A percentile compares a stretch with the other conserved stretches of the same genome.
Conservation (phyloP, 2,329 filamentous ascomycete genomes). For the Sphaerulina musiva region DNA sequence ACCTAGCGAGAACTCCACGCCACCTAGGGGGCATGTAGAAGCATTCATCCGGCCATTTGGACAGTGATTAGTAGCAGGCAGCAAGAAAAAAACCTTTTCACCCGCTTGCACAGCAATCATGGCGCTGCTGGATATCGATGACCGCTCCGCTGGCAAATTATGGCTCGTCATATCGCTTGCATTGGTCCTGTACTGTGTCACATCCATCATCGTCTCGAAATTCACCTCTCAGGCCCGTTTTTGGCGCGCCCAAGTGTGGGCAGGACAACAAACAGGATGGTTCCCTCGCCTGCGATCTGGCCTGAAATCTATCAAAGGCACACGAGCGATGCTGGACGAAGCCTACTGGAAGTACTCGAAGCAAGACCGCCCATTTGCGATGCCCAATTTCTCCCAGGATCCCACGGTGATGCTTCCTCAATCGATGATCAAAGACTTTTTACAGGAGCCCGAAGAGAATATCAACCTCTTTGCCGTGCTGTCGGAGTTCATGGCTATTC, state of each 20-base stretch:
- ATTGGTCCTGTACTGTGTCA: conserved; percentile 1
- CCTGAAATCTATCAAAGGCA: conserved; percentile 11
- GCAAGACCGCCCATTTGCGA: conserved; percentile 5
- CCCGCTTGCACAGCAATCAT: neutral
- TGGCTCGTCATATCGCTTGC: neutral
- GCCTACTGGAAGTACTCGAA: conserved; percentile 13
- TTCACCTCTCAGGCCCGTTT: conserved; percentile 10
- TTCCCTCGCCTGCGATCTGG: conserved; percentile 8
- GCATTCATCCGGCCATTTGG: too few relatives aligned
- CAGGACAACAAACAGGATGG: conserved; percentile 9
- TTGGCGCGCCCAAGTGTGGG: conserved; percentile 11
- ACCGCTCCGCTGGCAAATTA: neutral
- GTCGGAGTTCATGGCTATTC: conserved; percentile 9
- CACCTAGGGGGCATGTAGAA: neutral
- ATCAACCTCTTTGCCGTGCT: conserved; percentile 11
- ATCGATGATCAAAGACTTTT: conserved; percentile 11
- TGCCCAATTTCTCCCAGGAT: conserved; percentile 14
- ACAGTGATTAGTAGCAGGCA: neutral
- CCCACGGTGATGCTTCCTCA: conserved; percentile 17
- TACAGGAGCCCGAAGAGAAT: conserved; percentile 16
- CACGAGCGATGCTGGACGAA: conserved; percentile 9
- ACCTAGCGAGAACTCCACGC: neutral
- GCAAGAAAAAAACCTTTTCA: neutral
- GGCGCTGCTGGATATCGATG: neutral
- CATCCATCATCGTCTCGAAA: conserved; percentile 3